Base-by-base conservation (phyloP, 2,329 filamentous ascomycete species). In the Stemphylium beticola region DNA sequence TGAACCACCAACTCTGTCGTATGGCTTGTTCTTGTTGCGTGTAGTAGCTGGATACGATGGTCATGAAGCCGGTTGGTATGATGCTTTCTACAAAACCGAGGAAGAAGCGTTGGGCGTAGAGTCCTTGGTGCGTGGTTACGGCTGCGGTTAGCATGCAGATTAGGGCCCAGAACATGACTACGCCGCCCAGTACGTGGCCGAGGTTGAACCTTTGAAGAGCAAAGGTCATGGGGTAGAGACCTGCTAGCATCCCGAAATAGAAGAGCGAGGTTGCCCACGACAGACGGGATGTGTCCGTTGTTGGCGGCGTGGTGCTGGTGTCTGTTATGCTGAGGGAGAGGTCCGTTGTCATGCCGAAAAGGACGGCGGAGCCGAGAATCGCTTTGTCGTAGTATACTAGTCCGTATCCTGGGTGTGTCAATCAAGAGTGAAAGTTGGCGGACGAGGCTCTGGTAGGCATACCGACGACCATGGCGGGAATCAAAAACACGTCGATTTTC, bases 211-310 rank as follows among this genome's bases (percentile, higher is more conserved):
- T 83, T 72, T 92, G 89, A 1, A 91, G 78, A 0, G 84, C 78
- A 55, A 88, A 90, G 0, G 87, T 87, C 83, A 91, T 86, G 1
- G 89, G 89, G 58, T 91, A 92, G 3, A 90, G 77, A 0, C 89
- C 89, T 0, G 83, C 85, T 2, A 93, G 80, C 87, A 90, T 90
- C 33, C 89, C 89, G 62, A 92, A 91, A 77, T 92, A 92, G 77
- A 92, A 92, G 65, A 91, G 80, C 0, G 87, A 91, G 0, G 88
- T 92, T 2, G 89, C 89, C 89, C 89, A 92, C 61, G 83, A 87
- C 24, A 92, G 82, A 10, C 89, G 83, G 0, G 83, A 81, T 0
- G 90, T 92, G 67, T 89, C 83, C 14, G 82, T 83, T 0, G 82
- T 83, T 0, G 71, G 81, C 0, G 87, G 86, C 1, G 72, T 77